A percentile compares a stretch with the other conserved stretches of the same genome.
These are phyloP conservation scores for Xylariaceae sp. DNA, from an alignment of 2,329 filamentous ascomycete species.

Conservation along the genomic window DNA sequence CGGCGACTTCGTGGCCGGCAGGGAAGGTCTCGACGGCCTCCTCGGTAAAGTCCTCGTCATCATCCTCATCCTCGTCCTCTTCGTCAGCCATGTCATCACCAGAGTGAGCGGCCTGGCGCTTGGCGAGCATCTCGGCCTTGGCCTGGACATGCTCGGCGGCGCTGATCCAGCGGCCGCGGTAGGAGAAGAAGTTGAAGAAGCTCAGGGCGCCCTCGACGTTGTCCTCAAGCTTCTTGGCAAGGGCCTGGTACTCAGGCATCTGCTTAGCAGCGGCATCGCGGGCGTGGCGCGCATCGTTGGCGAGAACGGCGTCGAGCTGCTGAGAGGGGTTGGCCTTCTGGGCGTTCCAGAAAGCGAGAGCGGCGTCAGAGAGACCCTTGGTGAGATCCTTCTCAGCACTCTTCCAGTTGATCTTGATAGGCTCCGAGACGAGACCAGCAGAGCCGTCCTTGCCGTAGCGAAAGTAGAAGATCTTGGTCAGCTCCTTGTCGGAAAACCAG, in stretches of 20 bases:
- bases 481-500: slow-evolving; percentile 55
- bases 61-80: slow-evolving; percentile 36
- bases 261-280: slow-evolving; percentile 29
- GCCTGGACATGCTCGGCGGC: slow-evolving; percentile 58
- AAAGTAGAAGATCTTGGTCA: slow-evolving; percentile 66
- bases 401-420: slow-evolving; percentile 64
- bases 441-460: slow-evolving; percentile 54
- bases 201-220: slow-evolving; percentile 41
- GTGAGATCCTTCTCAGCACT: slow-evolving; percentile 58
- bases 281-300: slow-evolving; percentile 26
- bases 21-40: slow-evolving; percentile 33
- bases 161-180: slow-evolving; percentile 54
- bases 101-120: slow-evolving; percentile 28
- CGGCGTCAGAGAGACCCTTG: slow-evolving; percentile 57
- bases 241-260: slow-evolving; percentile 27
- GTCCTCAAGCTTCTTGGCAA: slow-evolving; percentile 24
- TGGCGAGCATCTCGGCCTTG: slow-evolving; percentile 35
- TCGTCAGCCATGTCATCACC: slow-evolving; percentile 33
- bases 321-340: slow-evolving; percentile 43
- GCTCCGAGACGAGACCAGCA: slow-evolving; percentile 61
- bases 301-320: slow-evolving; percentile 33
- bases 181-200: slow-evolving; percentile 71
- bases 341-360: slow-evolving; percentile 53
- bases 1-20: slow-evolving; percentile 30
- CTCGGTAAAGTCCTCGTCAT: slow-evolving; percentile 34